A percentile compares a stretch with the other conserved stretches of the same genome.
phyloP scores from a whole-genome alignment of 345 rosid genomes.

The Pistacia atlantica region DNA sequence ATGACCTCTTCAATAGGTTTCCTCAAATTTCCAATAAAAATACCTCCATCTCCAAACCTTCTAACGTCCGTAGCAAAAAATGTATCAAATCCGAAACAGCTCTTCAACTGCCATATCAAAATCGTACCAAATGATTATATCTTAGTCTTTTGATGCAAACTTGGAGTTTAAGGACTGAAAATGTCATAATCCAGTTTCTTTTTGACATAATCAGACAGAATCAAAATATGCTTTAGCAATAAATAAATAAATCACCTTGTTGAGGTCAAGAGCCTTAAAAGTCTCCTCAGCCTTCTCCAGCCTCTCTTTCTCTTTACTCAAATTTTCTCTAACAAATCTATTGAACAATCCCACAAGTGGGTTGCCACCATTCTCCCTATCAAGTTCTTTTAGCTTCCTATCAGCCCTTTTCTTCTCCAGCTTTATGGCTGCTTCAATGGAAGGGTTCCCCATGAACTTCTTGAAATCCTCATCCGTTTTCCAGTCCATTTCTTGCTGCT shows the following conservation, averaged over 20 bases:
- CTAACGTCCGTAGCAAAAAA: slow-evolving; percentile 91
- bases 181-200: background rate
- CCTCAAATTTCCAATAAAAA: slow-evolving; percentile 82
- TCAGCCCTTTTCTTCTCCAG: slow-evolving; percentile 96
- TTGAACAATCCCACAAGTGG: slow-evolving; percentile 58
- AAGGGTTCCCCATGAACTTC: slow-evolving; percentile 94
- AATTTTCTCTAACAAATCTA: slow-evolving; percentile 56
- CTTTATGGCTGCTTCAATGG: slow-evolving; percentile 93
- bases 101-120: slow-evolving; percentile 64
- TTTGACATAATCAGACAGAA: background rate
- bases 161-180: background rate
- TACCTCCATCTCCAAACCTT: slow-evolving; percentile 96
- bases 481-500: slow-evolving; percentile 89
- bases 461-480: slow-evolving; percentile 93
- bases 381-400: slow-evolving; percentile 83
- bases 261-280: slow-evolving; percentile 91
- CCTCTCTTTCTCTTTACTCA: slow-evolving; percentile 75
- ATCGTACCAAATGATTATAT: slow-evolving; percentile 8
- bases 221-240: background rate
- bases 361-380: slow-evolving; percentile 53
- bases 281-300: slow-evolving; percentile 85
- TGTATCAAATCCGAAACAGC: slow-evolving; percentile 86
- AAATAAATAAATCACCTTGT: slow-evolving; percentile 55
- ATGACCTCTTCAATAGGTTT: slow-evolving; percentile 80
- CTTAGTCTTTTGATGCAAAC: background rate